These are phyloP conservation scores for Coemansia sp. DNA, from an alignment of 192 early-diverging fungal genomes.

Conservation along the genomic window DNA sequence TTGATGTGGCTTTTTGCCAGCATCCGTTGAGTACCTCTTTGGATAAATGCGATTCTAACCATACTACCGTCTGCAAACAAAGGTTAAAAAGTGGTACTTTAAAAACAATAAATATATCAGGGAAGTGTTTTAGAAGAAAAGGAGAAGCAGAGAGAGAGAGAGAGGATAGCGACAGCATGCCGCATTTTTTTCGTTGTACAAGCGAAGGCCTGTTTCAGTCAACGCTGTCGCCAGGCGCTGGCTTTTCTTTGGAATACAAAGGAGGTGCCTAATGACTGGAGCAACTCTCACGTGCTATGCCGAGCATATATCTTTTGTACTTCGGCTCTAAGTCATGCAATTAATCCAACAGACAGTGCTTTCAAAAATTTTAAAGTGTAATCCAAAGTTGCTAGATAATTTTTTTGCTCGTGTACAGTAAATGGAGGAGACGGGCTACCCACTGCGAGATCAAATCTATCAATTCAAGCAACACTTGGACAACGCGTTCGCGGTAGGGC, in stretches of 20 bases:
- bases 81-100: background rate
- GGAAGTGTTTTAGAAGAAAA: background rate
- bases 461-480: slow-evolving; percentile 31
- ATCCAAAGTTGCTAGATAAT: too few species aligned
- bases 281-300: background rate
- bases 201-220: background rate
- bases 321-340: too few species aligned
- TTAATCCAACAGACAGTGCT: too few species aligned
- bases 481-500: slow-evolving; percentile 39
- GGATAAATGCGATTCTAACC: background rate
- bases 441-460: slow-evolving; percentile 46
- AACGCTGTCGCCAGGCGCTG: background rate
- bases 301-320: too few species aligned
- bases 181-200: background rate
- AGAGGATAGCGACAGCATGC: background rate
- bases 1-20: background rate
- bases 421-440: slow-evolving; percentile 34
- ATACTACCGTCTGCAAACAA: background rate
- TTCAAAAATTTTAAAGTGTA: too few species aligned
- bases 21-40: background rate
- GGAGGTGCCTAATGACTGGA: background rate
- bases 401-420: background rate
- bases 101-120: background rate
- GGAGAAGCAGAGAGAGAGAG: background rate
- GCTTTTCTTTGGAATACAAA: background rate